phyloP scores from a whole-genome alignment of 805 yeast genomes.

The Sugiyamaella boreocaroliniensis region DNA sequence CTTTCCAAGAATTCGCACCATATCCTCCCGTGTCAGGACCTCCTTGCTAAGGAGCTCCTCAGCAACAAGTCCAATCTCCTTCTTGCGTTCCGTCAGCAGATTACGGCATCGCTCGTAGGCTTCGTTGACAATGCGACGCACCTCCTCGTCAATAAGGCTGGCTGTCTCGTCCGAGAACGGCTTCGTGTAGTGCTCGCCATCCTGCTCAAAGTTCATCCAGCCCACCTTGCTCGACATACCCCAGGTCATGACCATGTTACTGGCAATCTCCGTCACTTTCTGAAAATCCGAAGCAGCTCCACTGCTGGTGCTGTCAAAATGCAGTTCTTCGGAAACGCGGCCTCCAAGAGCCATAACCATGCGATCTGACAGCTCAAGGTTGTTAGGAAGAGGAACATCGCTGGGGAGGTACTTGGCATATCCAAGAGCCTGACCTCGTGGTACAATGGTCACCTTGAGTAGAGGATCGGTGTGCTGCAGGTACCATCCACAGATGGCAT shows the following conservation, averaged over 20 bases:
- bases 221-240: constrained; percentile 92
- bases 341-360: constrained; percentile 98
- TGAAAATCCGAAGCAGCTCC: constrained; percentile 97
- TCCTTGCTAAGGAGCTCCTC: constrained; percentile 80
- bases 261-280: constrained; percentile 91
- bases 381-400: constrained; percentile 73
- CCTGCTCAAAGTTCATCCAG: constrained; percentile 68
- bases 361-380: constrained; percentile 73
- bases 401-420: constrained; percentile 97
- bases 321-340: constrained; percentile 89
- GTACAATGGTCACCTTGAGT: constrained; percentile 90
- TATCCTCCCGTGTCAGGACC: constrained; percentile 87
- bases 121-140: constrained; percentile 66
- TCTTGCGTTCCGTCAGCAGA: constrained; percentile 63
- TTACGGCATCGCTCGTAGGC: constrained; percentile 65
- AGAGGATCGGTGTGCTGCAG: constrained; percentile 87
- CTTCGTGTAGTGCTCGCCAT: constrained; percentile 62
- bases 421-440: constrained; percentile 94
- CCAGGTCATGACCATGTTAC: constrained; percentile 80
- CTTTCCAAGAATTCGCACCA: constrained; percentile 81
- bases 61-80: constrained; percentile 78
- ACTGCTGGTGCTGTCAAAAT: constrained; percentile 84
- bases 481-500: constrained; percentile 97
- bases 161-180: constrained; percentile 89
- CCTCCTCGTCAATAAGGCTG: constrained; percentile 71